These are phyloP conservation scores for Mycothermus thermophilus DNA, from an alignment of 495 filamentous ascomycete genomes.

Conservation along the genomic window DNA sequence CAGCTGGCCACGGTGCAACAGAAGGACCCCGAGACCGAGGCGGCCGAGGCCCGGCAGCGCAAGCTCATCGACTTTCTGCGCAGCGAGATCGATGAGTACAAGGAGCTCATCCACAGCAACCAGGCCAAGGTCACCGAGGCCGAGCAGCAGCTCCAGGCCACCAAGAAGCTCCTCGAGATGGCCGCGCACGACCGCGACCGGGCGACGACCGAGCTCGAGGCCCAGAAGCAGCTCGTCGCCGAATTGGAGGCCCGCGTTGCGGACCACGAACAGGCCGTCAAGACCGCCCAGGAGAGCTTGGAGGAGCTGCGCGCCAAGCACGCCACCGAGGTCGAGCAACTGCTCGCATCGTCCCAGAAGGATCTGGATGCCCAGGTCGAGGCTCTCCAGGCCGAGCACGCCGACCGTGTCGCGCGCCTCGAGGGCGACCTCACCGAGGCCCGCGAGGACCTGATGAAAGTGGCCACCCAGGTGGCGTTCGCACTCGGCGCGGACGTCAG, in stretches of 20 bases:
- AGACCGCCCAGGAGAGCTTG: slow-evolving; percentile 34
- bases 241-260: slow-evolving; percentile 45
- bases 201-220: slow-evolving; percentile 29
- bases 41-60: slow-evolving; percentile 41
- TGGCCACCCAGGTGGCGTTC: slow-evolving; percentile 42
- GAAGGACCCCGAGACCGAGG: slow-evolving; percentile 19
- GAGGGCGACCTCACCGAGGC: slow-evolving; percentile 57
- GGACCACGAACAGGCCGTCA: slow-evolving; percentile 37
- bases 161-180: slow-evolving; percentile 44
- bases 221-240: slow-evolving; percentile 38
- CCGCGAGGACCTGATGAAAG: slow-evolving; percentile 50
- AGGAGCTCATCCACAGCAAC: slow-evolving; percentile 50
- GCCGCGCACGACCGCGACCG: slow-evolving; percentile 33
- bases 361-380: slow-evolving; percentile 32
- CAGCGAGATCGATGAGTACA: slow-evolving; percentile 66
- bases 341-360: slow-evolving; percentile 25
- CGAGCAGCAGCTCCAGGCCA: slow-evolving; percentile 47
- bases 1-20: slow-evolving; percentile 22
- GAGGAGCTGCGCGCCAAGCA: slow-evolving; percentile 31
- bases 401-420: slow-evolving; percentile 44
- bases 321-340: slow-evolving; percentile 34
- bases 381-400: slow-evolving; percentile 39
- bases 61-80: slow-evolving; percentile 53
- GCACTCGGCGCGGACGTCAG: slow-evolving; percentile 40
- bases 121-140: slow-evolving; percentile 48